Percentiles rank a stretch among this genome's conserved stretches.
These are phyloP conservation scores for Colletotrichum truncatum DNA, from an alignment of 2,329 filamentous ascomycete genomes.

Conservation along the genomic window DNA sequence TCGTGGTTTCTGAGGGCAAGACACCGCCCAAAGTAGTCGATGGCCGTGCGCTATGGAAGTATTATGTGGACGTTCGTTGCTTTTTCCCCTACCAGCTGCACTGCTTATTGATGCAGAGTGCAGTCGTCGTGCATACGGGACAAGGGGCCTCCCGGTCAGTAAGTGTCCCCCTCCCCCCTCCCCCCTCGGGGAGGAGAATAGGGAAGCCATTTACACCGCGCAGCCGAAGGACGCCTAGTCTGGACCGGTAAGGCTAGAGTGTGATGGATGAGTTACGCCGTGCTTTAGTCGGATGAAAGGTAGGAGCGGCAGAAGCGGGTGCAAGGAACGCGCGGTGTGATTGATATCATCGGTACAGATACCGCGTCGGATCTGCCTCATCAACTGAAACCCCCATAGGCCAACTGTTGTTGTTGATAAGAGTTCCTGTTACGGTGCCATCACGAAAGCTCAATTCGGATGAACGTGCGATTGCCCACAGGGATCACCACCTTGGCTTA, in stretches of 20 bases:
- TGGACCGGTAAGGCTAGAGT: neutral
- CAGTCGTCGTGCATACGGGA: conserved; percentile 1
- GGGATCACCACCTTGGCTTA: neutral
- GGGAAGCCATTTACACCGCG: neutral
- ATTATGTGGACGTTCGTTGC: conserved; percentile 1
- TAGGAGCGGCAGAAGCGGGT: neutral
- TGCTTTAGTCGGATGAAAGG: neutral
- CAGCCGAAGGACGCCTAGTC: neutral
- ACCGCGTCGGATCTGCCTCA: neutral
- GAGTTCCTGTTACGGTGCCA: neutral
- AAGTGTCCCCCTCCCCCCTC: no score
- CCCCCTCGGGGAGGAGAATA: neutral
- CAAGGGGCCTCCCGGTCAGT: neutral
- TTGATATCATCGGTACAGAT: neutral
- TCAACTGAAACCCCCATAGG: neutral
- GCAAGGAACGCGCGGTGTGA: conserved; percentile 4
- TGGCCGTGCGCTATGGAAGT: neutral
- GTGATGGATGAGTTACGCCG: neutral
- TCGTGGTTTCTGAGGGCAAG: neutral
- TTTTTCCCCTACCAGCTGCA: conserved; percentile 5
- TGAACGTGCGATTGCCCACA: neutral
- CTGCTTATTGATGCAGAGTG: neutral
- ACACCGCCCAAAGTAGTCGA: neutral
- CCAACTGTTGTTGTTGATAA: neutral
- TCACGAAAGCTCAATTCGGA: neutral